These are phyloP conservation scores for Tremella fuciformis DNA, from an alignment of 768 basidiomycete genomes.

Conservation along the genomic window DNA sequence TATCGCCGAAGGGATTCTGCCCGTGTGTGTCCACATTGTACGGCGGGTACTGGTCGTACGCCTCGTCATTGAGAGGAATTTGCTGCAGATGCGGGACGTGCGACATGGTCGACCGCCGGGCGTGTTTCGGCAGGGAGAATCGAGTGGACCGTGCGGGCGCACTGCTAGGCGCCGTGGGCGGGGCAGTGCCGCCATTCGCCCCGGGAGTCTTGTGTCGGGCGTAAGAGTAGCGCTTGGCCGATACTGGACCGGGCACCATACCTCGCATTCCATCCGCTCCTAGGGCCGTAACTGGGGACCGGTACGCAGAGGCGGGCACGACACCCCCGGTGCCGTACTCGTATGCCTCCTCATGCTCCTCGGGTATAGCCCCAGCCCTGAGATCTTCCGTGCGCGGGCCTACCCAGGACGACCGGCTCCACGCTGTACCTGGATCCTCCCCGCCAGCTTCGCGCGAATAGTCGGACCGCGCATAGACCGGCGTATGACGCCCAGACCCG, in stretches of 20 bases:
- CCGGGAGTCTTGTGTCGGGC: too few relatives aligned
- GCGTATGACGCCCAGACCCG: neutral
- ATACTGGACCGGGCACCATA: conserved; percentile 2
- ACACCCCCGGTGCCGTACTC: neutral
- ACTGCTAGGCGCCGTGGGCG: neutral
- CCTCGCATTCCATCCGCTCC: neutral
- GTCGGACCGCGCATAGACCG: neutral
- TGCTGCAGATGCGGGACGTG: neutral
- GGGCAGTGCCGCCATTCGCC: too few relatives aligned
- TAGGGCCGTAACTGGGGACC: neutral
- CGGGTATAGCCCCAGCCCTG: neutral
- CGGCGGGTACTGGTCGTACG: neutral
- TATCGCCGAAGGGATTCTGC: conserved; percentile 19
- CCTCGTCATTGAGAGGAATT: neutral
- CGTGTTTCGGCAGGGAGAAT: conserved; percentile 1
- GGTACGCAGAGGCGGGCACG: conserved; percentile 9
- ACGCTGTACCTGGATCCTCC: conserved; percentile 6
- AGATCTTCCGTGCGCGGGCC: conserved; percentile 11
- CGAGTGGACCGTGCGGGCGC: conserved; percentile 3
- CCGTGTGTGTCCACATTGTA: conserved; percentile 6
- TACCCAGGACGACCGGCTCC: conserved; percentile 11
- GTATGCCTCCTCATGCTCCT: conserved; percentile 1
- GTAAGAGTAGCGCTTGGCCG: neutral
- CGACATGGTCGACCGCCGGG: neutral
- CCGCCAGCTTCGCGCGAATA: conserved; percentile 1